Evolutionary conservation across 495 filamentous ascomycete species (phyloP), one percentile per base, ranked within the genome.

Genomic region (Penicillium waksmanii): DNA sequence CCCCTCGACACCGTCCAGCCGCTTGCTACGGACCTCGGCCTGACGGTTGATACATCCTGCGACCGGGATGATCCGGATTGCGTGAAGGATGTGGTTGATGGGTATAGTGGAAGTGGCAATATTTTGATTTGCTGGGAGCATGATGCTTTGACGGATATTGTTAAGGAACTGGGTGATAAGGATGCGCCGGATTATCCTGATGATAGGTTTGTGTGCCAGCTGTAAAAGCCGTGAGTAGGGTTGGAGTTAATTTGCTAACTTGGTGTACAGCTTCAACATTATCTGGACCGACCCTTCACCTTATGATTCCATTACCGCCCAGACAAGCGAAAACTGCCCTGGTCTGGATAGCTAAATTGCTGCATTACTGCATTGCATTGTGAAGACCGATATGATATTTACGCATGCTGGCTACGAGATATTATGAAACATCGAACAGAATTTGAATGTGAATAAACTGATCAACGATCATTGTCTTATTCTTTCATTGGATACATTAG

Each of bases 91-190:
- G 75, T 73, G 1, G 76, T 84, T 1, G 62, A 81, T 3, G 59
- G 40, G 1, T 85, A 82, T 34, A 31, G 61, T 0, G 81, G 82
- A 2, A 56, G 63, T 0, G 81, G 81, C 31, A 86, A 86, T 61
- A 79, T 86, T 10, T 64, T 86, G 6, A 77, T 86, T 46, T 86
- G 82, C 72, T 85, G 83, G 83, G 77, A 85, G 58, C 82, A 86
- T 61, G 68, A 72, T 27, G 61, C 66, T 13, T 63, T 83, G 43
- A 76, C 71, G n/a, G 73, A 80, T 62, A 80, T 85, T 54, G 71
- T 75, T 2, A 54, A 77, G 60, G 53, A 72, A 38, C 55, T 84
- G 49, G 80, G 81, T 8, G 79, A 72, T 53, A 57, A 74, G 15
- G 51, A 78, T 68, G 70, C 72, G 2, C 71, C 73, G 6, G 31